phyloP scores from a whole-genome alignment of 2,329 filamentous ascomycete species.

The Botrytis galanthina region DNA sequence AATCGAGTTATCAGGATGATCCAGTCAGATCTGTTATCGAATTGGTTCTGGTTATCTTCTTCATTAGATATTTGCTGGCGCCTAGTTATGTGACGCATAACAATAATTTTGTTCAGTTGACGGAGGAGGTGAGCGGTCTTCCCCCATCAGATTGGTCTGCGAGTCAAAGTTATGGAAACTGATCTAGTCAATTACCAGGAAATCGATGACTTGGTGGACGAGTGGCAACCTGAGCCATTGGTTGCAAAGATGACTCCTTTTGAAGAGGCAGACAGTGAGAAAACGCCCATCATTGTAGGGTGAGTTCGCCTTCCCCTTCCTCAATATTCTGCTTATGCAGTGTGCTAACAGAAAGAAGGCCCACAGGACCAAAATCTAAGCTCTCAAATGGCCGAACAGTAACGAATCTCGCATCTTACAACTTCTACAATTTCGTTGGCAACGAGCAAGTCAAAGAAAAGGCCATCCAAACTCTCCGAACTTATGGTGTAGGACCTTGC shows the following conservation, averaged over 20 bases:
- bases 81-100: slow-evolving; percentile 91
- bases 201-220: slow-evolving; percentile 93
- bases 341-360: slow-evolving; percentile 48
- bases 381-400: slow-evolving; percentile 86
- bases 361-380: slow-evolving; percentile 86
- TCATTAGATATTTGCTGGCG: slow-evolving; percentile 86
- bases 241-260: slow-evolving; percentile 70
- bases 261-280: slow-evolving; percentile 81
- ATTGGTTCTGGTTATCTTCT: slow-evolving; percentile 90
- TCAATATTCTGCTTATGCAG: neutral
- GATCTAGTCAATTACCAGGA: slow-evolving; percentile 51
- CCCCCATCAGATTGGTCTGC: neutral
- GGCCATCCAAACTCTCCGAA: slow-evolving; percentile 87
- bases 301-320: slow-evolving; percentile 43
- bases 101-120: slow-evolving; percentile 83
- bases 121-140: slow-evolving; percentile 62
- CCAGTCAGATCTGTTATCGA: slow-evolving; percentile 92
- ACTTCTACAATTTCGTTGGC: slow-evolving; percentile 95
- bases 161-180: neutral
- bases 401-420: slow-evolving; percentile 89
- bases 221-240: slow-evolving; percentile 93
- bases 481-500: slow-evolving; percentile 94
- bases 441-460: slow-evolving; percentile 94
- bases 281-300: slow-evolving; percentile 84
- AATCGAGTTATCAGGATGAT: slow-evolving; percentile 96